phyloP scores from a whole-genome alignment of 176 grass and related monocot species.

The Aegilops umbellulata region DNA sequence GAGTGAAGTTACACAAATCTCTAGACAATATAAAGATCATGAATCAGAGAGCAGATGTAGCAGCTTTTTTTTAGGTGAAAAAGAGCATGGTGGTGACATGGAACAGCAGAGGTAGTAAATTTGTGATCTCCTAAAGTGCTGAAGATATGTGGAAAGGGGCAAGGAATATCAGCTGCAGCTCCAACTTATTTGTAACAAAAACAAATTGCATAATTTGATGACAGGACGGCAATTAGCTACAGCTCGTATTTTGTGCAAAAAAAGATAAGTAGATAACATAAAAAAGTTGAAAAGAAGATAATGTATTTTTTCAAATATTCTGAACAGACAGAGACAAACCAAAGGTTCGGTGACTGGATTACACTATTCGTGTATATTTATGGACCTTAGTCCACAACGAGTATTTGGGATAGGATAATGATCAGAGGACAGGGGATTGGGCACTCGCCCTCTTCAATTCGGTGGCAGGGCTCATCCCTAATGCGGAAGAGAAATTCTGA shows the following conservation, averaged over 20 bases:
- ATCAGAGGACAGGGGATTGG: neutral
- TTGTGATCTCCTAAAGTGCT: neutral
- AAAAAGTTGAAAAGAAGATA: neutral
- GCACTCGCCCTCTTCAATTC: neutral
- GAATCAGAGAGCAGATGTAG: neutral
- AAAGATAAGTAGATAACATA: neutral
- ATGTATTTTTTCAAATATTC: neutral
- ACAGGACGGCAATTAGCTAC: neutral
- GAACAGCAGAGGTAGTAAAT: neutral
- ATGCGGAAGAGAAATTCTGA: neutral
- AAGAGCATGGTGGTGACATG: neutral
- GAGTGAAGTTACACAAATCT: slow-evolving; percentile 6
- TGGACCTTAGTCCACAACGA: neutral
- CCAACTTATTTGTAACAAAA: neutral
- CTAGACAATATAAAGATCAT: neutral
- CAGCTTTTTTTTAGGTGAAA: neutral
- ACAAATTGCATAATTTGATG: neutral
- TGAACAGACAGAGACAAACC: neutral
- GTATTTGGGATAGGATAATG: neutral
- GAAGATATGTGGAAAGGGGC: neutral
- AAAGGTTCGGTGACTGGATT: neutral
- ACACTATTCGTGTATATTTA: neutral
- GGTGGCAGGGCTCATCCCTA: neutral
- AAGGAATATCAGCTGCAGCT: neutral
- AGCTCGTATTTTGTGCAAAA: neutral